phyloP scores from a whole-genome alignment of 345 rosid genomes.

The Erodium maritimum region DNA sequence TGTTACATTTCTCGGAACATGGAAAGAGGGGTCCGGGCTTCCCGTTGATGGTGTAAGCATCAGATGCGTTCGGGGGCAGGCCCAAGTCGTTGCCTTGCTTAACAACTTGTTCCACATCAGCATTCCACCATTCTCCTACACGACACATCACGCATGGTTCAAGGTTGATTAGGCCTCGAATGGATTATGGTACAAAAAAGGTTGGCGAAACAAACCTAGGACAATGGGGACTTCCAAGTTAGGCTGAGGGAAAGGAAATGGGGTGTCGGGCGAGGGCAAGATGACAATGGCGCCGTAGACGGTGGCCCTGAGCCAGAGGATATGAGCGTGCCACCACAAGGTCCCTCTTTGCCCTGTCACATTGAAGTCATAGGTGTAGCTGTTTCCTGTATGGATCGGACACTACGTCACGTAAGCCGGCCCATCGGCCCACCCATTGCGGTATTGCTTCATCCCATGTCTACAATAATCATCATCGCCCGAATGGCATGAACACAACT shows the following conservation, averaged over 20 bases:
- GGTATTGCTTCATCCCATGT: conserved; percentile 60
- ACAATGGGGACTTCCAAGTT: conserved; percentile 26
- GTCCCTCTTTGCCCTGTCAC: conserved; percentile 59
- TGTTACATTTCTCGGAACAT: conserved; percentile 46
- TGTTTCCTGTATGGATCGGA: conserved; percentile 42
- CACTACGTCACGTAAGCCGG: conserved; percentile 62
- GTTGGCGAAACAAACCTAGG: conserved; percentile 19
- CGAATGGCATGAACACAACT: too few relatives aligned
- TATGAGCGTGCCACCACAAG: conserved; percentile 65
- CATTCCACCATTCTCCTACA: conserved; percentile 62
- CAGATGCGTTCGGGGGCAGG: conserved; percentile 46
- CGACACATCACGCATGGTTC: not conserved
- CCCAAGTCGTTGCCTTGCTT: conserved; percentile 40
- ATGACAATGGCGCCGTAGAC: conserved; percentile 53
- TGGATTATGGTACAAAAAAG: too few relatives aligned
- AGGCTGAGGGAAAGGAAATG: conserved; percentile 49
- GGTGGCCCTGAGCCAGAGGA: conserved; percentile 53
- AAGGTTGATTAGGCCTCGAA: too few relatives aligned
- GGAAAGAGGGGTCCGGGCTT: conserved; percentile 66
- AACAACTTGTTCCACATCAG: conserved; percentile 37
- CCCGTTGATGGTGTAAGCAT: conserved; percentile 61
- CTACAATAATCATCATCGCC: conserved; percentile 9
- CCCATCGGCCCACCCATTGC: conserved; percentile 64
- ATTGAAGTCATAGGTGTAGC: conserved; percentile 39
- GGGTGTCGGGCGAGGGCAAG: conserved; percentile 34